Evolutionary conservation across 1,284 basidiomycete genomes (phyloP).

Genomic region (Moesziomyces globuligerus): DNA sequence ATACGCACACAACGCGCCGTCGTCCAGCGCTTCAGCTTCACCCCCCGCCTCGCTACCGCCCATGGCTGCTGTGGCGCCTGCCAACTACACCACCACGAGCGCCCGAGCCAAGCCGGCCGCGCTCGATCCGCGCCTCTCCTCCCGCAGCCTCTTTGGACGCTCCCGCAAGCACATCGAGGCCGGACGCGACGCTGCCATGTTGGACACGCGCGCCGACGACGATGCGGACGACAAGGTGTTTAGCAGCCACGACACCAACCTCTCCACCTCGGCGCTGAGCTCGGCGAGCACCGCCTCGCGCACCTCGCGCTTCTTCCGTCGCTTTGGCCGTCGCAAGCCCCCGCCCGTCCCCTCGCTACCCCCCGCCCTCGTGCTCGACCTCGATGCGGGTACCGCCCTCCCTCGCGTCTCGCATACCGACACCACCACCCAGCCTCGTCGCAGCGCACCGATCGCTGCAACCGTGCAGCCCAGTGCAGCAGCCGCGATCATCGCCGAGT

Average conservation of each 20-base stretch:
- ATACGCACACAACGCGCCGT: too few species aligned
- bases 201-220: background rate
- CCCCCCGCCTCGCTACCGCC: too few species aligned
- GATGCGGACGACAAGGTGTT: constrained; percentile 17
- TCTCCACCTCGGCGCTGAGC: constrained; percentile 29
- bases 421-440: background rate
- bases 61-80: constrained; percentile 28
- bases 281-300: constrained; percentile 18
- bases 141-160: constrained; percentile 34
- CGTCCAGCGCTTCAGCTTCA: too few species aligned
- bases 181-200: background rate
- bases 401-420: constrained; percentile 2
- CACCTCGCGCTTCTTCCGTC: constrained; percentile 31
- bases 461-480: constrained; percentile 15
- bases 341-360: constrained; percentile 41
- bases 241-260: constrained; percentile 13
- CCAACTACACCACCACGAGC: too few species aligned
- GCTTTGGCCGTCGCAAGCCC: constrained; percentile 16
- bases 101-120: too few species aligned
- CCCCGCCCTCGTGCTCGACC: constrained; percentile 33
- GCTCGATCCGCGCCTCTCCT: constrained; percentile 12
- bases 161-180: constrained; percentile 31
- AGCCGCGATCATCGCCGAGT: constrained; percentile 34
- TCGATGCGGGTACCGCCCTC: constrained; percentile 28
- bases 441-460: background rate